These are phyloP conservation scores for Hemileia vastatrix DNA, from an alignment of 1,284 basidiomycete species.

Conservation along the genomic window DNA sequence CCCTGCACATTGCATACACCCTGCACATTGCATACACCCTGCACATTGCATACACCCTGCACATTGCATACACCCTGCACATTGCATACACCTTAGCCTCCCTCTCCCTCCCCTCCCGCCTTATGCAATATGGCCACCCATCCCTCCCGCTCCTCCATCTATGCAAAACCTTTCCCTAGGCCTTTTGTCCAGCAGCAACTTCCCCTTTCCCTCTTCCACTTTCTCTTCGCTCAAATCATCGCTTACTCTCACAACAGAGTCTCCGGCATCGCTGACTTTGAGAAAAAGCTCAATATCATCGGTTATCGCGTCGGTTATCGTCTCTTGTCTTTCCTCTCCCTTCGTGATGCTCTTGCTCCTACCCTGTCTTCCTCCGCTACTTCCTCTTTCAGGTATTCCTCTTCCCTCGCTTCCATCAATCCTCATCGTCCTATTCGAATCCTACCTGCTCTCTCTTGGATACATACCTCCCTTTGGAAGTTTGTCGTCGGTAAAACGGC, in stretches of 20 bases:
- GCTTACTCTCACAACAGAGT: conserved; percentile 93
- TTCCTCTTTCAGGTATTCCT: conserved; percentile 33
- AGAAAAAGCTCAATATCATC: conserved; percentile 73
- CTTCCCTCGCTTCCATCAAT: conserved; percentile 41
- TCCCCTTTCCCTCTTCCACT: no score
- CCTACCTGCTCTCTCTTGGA: conserved; percentile 65
- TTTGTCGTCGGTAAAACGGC: conserved; percentile 86
- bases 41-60: no score
- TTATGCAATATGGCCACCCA: no score
- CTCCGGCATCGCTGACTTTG: conserved; percentile 84
- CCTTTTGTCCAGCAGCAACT: no score
- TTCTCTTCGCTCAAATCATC: conserved; percentile 81
- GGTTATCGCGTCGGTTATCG: conserved; percentile 80
- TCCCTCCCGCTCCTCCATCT: no score
- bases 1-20: no score
- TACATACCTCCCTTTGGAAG: conserved; percentile 66
- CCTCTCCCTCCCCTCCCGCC: no score
- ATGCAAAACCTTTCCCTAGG: no score
- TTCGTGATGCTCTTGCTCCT: conserved; percentile 33
- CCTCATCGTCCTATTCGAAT: conserved; percentile 74
- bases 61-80: no score
- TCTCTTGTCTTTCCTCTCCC: conserved; percentile 55
- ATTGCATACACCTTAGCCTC: no score
- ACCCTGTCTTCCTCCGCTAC: conserved; percentile 28
- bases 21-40: no score